Evolutionary conservation across 768 basidiomycete species (phyloP).

Genomic region (Russula virescens): DNA sequence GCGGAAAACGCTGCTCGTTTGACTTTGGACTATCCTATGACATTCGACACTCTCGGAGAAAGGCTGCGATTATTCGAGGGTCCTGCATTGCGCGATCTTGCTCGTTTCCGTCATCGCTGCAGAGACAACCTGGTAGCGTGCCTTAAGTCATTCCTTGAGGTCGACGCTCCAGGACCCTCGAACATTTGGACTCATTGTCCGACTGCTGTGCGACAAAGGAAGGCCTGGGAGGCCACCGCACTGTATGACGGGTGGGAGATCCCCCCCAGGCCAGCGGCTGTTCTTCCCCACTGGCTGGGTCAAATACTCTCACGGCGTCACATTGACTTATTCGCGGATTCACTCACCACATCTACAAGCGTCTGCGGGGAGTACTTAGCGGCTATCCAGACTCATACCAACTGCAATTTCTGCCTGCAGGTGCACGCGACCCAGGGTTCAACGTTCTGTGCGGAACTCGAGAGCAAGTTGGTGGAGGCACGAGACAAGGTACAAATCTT

Average conservation of each 20-base stretch:
- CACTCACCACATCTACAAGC: neutral
- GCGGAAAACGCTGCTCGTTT: neutral
- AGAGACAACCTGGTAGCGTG: neutral
- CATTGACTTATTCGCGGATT: neutral
- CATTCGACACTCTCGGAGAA: constrained; percentile 5
- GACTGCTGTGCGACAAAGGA: too few relatives aligned
- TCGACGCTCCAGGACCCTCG: neutral
- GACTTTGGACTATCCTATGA: constrained; percentile 2
- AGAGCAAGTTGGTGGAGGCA: neutral
- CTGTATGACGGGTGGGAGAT: too few relatives aligned
- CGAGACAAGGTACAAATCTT: neutral
- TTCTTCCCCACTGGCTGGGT: neutral
- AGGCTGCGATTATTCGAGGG: constrained; percentile 3
- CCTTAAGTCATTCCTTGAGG: neutral
- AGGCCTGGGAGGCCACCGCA: neutral
- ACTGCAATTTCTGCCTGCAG: neutral
- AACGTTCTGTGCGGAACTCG: neutral
- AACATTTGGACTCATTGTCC: neutral
- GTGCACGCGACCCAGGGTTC: neutral
- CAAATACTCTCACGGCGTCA: neutral
- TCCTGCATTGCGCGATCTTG: neutral
- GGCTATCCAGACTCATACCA: neutral
- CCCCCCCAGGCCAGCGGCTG: too few relatives aligned
- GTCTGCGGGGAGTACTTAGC: neutral
- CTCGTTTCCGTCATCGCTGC: neutral